These are phyloP conservation scores for Bryoglossum gracile DNA, from an alignment of 495 filamentous ascomycete species.

Conservation along the genomic window DNA sequence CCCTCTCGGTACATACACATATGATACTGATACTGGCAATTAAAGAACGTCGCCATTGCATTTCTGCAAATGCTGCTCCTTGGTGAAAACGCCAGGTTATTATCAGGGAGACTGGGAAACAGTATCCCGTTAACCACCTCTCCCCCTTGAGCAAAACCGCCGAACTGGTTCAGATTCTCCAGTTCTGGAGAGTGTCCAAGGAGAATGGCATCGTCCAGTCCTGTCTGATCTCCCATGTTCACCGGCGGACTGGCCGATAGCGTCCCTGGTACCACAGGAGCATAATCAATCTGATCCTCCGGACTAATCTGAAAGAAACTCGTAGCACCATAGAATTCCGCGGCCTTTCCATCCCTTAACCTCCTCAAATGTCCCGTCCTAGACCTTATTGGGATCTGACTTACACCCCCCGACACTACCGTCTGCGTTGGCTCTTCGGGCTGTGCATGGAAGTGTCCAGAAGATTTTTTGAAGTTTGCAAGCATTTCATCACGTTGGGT, in stretches of 20 bases:
- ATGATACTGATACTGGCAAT: constrained; percentile 26
- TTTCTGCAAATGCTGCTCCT: constrained; percentile 24
- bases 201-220: not conserved
- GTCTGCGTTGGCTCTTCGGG: not conserved
- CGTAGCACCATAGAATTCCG: constrained; percentile 28
- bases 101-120: not conserved
- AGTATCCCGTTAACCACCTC: not conserved
- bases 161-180: too few relatives aligned
- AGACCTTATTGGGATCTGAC: constrained; percentile 15
- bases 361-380: constrained; percentile 24
- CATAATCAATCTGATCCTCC: constrained; percentile 12
- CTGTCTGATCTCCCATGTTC: too few relatives aligned
- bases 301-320: constrained; percentile 28
- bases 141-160: not conserved
- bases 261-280: too few relatives aligned
- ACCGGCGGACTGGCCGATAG: too few relatives aligned
- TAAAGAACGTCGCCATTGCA: constrained; percentile 29
- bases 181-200: not conserved
- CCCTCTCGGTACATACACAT: constrained; percentile 31
- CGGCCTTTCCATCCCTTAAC: constrained; percentile 22
- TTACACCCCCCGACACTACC: not conserved
- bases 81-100: constrained; percentile 12
- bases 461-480: constrained; percentile 14
- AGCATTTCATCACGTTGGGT: constrained; percentile 19
- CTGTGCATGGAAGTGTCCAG: constrained; percentile 2